phyloP scores from a whole-genome alignment of 75 land plant genomes.

The Pinus tabuliformis region DNA sequence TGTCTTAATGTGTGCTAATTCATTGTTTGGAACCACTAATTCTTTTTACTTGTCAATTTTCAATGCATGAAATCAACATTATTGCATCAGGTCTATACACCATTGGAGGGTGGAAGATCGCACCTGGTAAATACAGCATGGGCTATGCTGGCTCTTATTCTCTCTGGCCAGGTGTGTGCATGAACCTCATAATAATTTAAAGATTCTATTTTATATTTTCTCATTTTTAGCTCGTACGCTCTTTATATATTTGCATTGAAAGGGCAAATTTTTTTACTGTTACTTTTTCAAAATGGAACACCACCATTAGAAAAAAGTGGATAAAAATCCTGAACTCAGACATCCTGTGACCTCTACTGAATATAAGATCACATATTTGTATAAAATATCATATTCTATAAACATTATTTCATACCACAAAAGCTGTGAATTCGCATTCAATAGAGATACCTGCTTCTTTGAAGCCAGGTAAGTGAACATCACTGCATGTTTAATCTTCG shows the following conservation, averaged over 20 bases:
- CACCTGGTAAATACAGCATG: slow-evolving; percentile 78
- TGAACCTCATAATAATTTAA: too few relatives aligned
- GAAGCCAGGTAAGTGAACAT: background rate
- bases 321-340: too few relatives aligned
- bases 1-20: background rate
- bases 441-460: background rate
- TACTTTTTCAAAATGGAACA: background rate
- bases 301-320: background rate
- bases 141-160: slow-evolving; percentile 78
- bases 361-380: too few relatives aligned
- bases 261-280: background rate
- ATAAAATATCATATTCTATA: too few relatives aligned
- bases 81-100: slow-evolving; percentile 55
- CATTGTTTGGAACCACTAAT: background rate
- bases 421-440: background rate
- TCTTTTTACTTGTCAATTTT: background rate
- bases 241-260: slow-evolving; percentile 12
- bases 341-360: too few relatives aligned
- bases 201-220: background rate
- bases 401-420: too few relatives aligned
- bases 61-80: background rate
- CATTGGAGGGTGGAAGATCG: slow-evolving; percentile 43
- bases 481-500: background rate
- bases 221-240: slow-evolving; percentile 48
- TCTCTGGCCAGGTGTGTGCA: slow-evolving; percentile 69